Conservation (phyloP, 192 early-diverging fungal genomes). For the Pilobolus umbonatus region DNA sequence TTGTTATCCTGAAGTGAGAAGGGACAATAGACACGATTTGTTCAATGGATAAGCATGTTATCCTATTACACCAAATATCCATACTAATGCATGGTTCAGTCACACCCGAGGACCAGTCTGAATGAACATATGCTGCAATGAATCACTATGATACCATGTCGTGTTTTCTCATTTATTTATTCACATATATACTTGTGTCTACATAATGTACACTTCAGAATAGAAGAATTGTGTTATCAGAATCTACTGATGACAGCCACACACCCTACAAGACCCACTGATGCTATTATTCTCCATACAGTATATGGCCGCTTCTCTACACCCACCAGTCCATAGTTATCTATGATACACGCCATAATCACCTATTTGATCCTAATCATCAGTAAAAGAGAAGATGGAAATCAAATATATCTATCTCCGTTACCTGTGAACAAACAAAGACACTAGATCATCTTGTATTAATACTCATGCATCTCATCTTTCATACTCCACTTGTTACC, state of each 20-base stretch:
- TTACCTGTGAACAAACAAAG: constrained; percentile 46
- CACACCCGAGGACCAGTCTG: background rate
- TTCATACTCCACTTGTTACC: background rate
- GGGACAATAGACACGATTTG: too few species aligned
- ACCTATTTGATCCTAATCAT: constrained; percentile 5
- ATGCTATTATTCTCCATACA: constrained; percentile 40
- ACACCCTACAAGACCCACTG: constrained; percentile 41
- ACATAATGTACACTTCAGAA: background rate
- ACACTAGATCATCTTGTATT: constrained; percentile 22
- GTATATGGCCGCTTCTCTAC: constrained; percentile 37
- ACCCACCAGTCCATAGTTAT: constrained; percentile 48
- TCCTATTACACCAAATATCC: too few species aligned
- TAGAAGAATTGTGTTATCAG: background rate
- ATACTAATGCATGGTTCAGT: too few species aligned
- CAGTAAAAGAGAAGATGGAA: background rate
- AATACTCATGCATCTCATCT: background rate
- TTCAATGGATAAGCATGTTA: too few species aligned
- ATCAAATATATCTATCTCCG: background rate
- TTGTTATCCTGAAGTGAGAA: too few species aligned
- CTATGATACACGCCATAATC: constrained; percentile 45
- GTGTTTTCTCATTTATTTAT: too few species aligned
- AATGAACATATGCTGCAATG: background rate
- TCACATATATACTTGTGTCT: too few species aligned
- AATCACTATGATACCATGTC: too few species aligned
- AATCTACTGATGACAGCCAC: constrained; percentile 42